Percentiles rank a stretch among this genome's conserved stretches.
phyloP scores from a whole-genome alignment of 768 basidiomycete genomes.

The Calocera viscosa region DNA sequence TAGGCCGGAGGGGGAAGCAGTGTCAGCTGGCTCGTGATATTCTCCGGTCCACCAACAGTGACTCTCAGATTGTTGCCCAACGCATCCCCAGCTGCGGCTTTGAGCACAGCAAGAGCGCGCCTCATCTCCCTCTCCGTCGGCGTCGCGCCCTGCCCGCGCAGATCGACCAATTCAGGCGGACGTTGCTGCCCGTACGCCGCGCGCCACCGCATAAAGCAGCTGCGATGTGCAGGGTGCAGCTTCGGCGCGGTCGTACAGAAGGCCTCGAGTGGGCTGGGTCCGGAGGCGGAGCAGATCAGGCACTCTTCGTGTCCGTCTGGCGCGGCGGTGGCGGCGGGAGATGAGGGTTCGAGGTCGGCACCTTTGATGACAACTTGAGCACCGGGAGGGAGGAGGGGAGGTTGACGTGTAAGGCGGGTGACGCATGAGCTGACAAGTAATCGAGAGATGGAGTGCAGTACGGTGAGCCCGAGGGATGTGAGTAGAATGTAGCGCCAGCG shows the following conservation, averaged over 20 bases:
- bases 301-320: slow-evolving; percentile 16
- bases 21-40: slow-evolving; percentile 5
- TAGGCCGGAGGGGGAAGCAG: slow-evolving; percentile 6
- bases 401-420: background rate
- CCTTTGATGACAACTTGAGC: slow-evolving; percentile 6
- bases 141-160: background rate
- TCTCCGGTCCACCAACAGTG: background rate
- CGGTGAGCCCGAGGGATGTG: slow-evolving; percentile 11
- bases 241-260: slow-evolving; percentile 21
- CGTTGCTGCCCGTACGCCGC: slow-evolving; percentile 18
- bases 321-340: background rate
- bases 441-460: slow-evolving; percentile 17
- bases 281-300: slow-evolving; percentile 19
- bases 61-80: background rate
- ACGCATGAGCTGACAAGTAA: slow-evolving; percentile 8
- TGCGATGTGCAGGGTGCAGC: slow-evolving; percentile 20
- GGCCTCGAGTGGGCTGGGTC: slow-evolving; percentile 17
- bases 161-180: slow-evolving; percentile 10
- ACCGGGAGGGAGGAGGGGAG: slow-evolving; percentile 10
- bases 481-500: slow-evolving; percentile 14
- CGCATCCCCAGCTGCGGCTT: slow-evolving; percentile 12
- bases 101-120: slow-evolving; percentile 14
- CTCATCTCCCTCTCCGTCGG: slow-evolving; percentile 9
- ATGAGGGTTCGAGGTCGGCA: slow-evolving; percentile 10
- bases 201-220: slow-evolving; percentile 21